Conservation (phyloP, 352 stramenopile species). For the Globisporangium spiculum region DNA sequence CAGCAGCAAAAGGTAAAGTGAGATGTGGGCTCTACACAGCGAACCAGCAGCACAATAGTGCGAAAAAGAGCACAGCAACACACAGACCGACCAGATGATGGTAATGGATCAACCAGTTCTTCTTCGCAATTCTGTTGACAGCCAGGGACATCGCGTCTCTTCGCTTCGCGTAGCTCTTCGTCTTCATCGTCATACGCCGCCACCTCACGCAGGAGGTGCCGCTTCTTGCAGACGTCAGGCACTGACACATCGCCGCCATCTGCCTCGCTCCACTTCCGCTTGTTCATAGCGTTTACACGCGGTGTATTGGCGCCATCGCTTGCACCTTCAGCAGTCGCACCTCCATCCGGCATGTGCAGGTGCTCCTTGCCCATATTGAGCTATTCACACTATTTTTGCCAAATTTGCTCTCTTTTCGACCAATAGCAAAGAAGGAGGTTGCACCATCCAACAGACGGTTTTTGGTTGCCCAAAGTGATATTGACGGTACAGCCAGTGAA, state of each 20-base stretch:
- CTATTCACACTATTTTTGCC: neutral
- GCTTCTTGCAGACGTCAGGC: neutral
- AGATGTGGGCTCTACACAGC: neutral
- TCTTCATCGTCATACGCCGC: too few species aligned
- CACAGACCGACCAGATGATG: neutral
- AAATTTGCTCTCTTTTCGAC: neutral
- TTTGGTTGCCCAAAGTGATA: too few species aligned
- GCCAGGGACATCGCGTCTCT: neutral
- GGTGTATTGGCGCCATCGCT: neutral
- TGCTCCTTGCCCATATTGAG: neutral
- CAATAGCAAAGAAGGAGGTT: neutral
- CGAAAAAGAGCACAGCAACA: neutral
- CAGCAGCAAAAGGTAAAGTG: neutral
- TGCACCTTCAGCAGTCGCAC: neutral
- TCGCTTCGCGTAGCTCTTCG: constrained; percentile 1
- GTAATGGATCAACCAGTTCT: neutral
- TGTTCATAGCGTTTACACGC: neutral
- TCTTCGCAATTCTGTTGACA: neutral
- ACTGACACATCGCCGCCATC: neutral
- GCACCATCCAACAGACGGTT: neutral
- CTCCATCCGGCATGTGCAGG: neutral
- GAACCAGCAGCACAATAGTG: neutral
- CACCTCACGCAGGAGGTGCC: neutral
- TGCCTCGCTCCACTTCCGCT: neutral
- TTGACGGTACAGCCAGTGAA: too few species aligned